phyloP scores from a whole-genome alignment of 1,284 basidiomycete genomes.

The Neonothopanus nambi region DNA sequence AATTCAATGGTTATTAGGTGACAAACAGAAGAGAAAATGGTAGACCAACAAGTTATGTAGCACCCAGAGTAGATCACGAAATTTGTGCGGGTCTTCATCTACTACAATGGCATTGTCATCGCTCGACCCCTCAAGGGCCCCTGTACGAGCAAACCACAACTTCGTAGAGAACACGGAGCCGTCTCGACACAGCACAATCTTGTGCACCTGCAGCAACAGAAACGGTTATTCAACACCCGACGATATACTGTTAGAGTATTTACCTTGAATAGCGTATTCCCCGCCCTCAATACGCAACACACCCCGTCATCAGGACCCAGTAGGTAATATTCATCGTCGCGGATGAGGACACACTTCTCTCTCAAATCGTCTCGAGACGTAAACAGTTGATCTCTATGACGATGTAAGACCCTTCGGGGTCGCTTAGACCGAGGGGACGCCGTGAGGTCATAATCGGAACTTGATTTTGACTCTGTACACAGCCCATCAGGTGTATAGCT shows the following conservation, averaged over 20 bases:
- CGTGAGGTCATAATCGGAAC: not conserved
- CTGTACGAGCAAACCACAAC: constrained; percentile 29
- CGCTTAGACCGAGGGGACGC: not conserved
- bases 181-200: constrained; percentile 37
- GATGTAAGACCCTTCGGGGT: constrained; percentile 1
- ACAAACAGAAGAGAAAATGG: not conserved
- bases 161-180: constrained; percentile 42
- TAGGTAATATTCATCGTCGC: constrained; percentile 14
- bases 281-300: constrained; percentile 40
- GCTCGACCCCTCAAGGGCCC: constrained; percentile 21
- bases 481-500: not conserved
- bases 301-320: constrained; percentile 8
- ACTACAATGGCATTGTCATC: constrained; percentile 34
- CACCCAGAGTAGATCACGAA: constrained; percentile 45
- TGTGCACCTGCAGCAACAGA: constrained; percentile 33
- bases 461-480: not conserved
- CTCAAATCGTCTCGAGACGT: too few species aligned
- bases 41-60: constrained; percentile 42
- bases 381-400: too few species aligned
- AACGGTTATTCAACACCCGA: not conserved
- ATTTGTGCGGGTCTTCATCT: constrained; percentile 36
- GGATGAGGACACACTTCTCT: not conserved
- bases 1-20: not conserved
- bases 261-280: constrained; percentile 45
- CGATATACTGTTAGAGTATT: not conserved